Conservation (phyloP, 495 filamentous ascomycete species). For the Cercophora sp. region DNA sequence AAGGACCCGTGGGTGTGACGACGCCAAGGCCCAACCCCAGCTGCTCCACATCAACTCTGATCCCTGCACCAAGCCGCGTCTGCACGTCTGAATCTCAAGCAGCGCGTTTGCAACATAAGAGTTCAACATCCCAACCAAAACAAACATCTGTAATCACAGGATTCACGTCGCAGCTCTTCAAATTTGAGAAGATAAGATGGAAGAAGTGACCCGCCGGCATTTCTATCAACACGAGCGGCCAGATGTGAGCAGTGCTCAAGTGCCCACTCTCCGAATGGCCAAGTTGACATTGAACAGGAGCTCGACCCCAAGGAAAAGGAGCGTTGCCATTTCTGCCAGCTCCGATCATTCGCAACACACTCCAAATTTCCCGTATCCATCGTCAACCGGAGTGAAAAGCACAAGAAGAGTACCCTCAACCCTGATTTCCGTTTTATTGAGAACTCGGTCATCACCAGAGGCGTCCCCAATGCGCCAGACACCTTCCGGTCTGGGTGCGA, state of each 20-base stretch:
- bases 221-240: slow-evolving; percentile 40
- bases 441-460: slow-evolving; percentile 36
- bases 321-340: slow-evolving; percentile 50
- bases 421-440: slow-evolving; percentile 54
- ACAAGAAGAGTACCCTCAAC: slow-evolving; percentile 37
- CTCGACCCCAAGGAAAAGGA: slow-evolving; percentile 27
- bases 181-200: slow-evolving; percentile 30
- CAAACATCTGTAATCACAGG: no score
- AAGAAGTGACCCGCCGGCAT: slow-evolving; percentile 32
- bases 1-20: no score
- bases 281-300: slow-evolving; percentile 5
- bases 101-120: neutral
- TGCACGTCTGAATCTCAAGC: neutral
- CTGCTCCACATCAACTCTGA: slow-evolving; percentile 1
- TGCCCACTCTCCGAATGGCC: neutral
- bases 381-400: slow-evolving; percentile 44
- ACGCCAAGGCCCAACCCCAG: no score
- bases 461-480: slow-evolving; percentile 41
- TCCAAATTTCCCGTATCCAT: slow-evolving; percentile 41
- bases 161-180: neutral
- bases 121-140: neutral
- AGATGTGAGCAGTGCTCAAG: slow-evolving; percentile 22
- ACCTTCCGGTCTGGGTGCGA: slow-evolving; percentile 55
- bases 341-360: slow-evolving; percentile 43
- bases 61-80: slow-evolving; percentile 5